Percentiles rank a stretch among this genome's conserved stretches.
These are phyloP conservation scores for Colletotrichum theobromicola DNA, from an alignment of 2,329 filamentous ascomycete genomes.

Conservation along the genomic window DNA sequence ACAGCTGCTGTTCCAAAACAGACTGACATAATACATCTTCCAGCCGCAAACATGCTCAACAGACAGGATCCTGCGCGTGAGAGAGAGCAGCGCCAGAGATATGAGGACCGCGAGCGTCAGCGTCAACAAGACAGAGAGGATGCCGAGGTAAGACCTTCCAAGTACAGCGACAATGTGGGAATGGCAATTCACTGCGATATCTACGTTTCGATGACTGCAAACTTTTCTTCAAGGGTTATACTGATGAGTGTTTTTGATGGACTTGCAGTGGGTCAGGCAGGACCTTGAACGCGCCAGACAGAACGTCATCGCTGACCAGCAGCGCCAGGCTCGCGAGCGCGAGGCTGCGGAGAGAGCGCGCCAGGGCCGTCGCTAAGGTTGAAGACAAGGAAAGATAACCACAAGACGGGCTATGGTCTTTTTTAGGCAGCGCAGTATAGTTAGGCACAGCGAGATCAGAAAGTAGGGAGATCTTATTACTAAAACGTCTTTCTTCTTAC, in stretches of 20 bases:
- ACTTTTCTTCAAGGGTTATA: too few species aligned
- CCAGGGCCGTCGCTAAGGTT: not conserved
- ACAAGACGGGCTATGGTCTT: not conserved
- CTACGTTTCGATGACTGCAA: too few species aligned
- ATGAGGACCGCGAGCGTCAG: not conserved
- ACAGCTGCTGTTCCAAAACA: rapidly evolving
- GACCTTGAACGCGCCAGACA: not conserved
- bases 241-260: not conserved
- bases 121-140: not conserved
- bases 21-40: not conserved
- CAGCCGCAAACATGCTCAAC: not conserved
- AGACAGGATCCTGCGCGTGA: not conserved
- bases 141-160: not conserved
- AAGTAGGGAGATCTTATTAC: too few species aligned
- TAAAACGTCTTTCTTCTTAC: too few species aligned
- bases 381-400: not conserved
- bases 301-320: not conserved
- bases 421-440: not conserved
- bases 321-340: not conserved
- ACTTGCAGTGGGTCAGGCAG: not conserved
- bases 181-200: too few species aligned
- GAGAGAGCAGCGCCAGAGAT: not conserved
- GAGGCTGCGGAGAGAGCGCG: not conserved
- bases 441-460: not conserved
- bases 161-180: too few species aligned